Conservation (phyloP, 495 filamentous ascomycete genomes). For the Lophiostoma macrostomum region DNA sequence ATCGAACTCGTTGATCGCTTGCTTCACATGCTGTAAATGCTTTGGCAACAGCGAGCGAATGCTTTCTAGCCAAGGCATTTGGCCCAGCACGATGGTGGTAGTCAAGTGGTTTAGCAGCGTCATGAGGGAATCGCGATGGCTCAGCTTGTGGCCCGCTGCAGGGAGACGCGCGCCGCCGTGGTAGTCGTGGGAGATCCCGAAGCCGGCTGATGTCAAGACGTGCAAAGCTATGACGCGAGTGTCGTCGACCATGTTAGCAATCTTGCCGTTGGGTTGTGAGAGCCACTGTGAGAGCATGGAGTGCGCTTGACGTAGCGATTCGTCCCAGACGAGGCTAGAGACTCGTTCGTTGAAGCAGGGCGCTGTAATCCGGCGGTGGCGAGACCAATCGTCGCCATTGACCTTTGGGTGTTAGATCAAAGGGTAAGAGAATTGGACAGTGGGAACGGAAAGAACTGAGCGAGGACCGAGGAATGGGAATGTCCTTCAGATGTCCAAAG, state of each 20-base stretch:
- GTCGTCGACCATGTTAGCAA: constrained; percentile 19
- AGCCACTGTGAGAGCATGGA: constrained; percentile 25
- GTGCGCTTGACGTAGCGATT: constrained; percentile 25
- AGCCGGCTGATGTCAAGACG: constrained; percentile 25
- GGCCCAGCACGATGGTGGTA: background rate
- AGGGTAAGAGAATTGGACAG: no score
- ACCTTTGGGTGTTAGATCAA: constrained; percentile 2
- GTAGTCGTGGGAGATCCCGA: constrained; percentile 25
- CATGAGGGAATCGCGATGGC: constrained; percentile 24
- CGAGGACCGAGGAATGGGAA: background rate
- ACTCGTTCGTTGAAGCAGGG: constrained; percentile 34
- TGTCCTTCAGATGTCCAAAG: background rate
- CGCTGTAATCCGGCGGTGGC: constrained; percentile 32
- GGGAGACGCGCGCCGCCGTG: background rate
- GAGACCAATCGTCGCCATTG: constrained; percentile 26
- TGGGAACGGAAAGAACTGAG: background rate
- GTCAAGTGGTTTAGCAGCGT: constrained; percentile 13
- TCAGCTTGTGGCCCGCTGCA: constrained; percentile 11
- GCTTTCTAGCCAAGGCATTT: constrained; percentile 2
- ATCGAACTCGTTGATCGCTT: constrained; percentile 11
- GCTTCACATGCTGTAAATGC: background rate
- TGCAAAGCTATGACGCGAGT: constrained; percentile 28
- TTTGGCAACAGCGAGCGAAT: background rate
- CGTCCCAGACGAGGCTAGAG: constrained; percentile 27
- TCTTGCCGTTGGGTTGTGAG: background rate